phyloP scores from a whole-genome alignment of 768 basidiomycete species.

The Naematelia encephala region DNA sequence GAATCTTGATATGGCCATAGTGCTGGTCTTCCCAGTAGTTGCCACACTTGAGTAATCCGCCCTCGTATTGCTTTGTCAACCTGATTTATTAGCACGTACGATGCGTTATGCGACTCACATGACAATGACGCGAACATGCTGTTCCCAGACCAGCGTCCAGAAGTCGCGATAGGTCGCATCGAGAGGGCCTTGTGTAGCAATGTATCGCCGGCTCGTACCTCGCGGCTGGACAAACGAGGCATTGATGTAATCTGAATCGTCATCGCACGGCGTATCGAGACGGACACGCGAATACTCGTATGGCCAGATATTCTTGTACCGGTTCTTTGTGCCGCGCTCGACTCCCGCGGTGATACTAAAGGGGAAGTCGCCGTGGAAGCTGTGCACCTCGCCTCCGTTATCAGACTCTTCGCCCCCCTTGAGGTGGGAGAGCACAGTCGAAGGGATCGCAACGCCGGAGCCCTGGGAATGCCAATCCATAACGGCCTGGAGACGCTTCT shows the following conservation, averaged over 20 bases:
- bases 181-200: conserved; percentile 93
- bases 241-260: conserved; percentile 87
- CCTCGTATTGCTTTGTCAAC: conserved; percentile 86
- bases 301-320: conserved; percentile 96
- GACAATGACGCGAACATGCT: conserved; percentile 88
- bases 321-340: conserved; percentile 89
- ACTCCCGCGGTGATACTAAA: conserved; percentile 94
- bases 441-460: conserved; percentile 14
- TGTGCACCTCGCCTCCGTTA: conserved; percentile 29
- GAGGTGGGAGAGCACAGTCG: not conserved
- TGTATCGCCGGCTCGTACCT: conserved; percentile 76
- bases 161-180: conserved; percentile 87
- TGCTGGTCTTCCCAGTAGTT: conserved; percentile 68
- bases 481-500: conserved; percentile 77
- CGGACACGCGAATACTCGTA: conserved; percentile 88
- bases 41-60: conserved; percentile 83
- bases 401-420: conserved; percentile 7
- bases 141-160: conserved; percentile 95
- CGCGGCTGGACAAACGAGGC: conserved; percentile 88
- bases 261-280: conserved; percentile 55
- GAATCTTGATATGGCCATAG: conserved; percentile 70
- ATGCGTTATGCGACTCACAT: conserved; percentile 56
- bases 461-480: conserved; percentile 82
- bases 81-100: conserved; percentile 12
- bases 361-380: conserved; percentile 58